Percentiles rank a stretch among this genome's conserved stretches.
These are phyloP conservation scores for Ziziphus jujuba DNA, from an alignment of 306 rosid species.

Conservation along the genomic window DNA sequence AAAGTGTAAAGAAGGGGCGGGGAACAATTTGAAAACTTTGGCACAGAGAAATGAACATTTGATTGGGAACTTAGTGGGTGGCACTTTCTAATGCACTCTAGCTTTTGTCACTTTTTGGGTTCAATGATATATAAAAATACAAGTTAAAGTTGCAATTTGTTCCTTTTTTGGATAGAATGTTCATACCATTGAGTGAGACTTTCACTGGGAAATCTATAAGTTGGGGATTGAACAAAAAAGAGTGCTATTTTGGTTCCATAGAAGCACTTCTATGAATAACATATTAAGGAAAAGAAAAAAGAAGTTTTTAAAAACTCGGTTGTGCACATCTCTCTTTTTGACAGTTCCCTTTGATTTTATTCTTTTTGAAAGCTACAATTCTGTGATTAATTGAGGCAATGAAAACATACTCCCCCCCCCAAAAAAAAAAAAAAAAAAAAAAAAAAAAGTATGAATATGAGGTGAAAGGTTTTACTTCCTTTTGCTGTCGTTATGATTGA, in stretches of 20 bases:
- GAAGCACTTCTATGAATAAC: slow-evolving; percentile 1
- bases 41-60: slow-evolving; percentile 21
- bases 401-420: not conserved
- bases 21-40: slow-evolving; percentile 33
- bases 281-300: not conserved
- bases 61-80: slow-evolving; percentile 6
- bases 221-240: not conserved
- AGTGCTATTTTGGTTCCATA: too few species aligned
- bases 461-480: too few species aligned
- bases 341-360: slow-evolving; percentile 2
- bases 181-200: slow-evolving; percentile 19
- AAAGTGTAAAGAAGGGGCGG: slow-evolving; percentile 26
- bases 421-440: too few species aligned
- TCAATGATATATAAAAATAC: not conserved
- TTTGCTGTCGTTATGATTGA: too few species aligned
- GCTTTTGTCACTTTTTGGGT: slow-evolving; percentile 15
- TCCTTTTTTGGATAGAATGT: slow-evolving; percentile 17
- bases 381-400: slow-evolving; percentile 5
- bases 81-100: not conserved
- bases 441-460: not conserved
- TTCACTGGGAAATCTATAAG: not conserved
- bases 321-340: slow-evolving; percentile 13
- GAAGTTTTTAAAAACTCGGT: not conserved
- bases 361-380: not conserved
- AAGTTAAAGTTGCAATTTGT: slow-evolving; percentile 17